phyloP scores from a whole-genome alignment of 23 red algal species.

The Gracilaria gracilis region DNA sequence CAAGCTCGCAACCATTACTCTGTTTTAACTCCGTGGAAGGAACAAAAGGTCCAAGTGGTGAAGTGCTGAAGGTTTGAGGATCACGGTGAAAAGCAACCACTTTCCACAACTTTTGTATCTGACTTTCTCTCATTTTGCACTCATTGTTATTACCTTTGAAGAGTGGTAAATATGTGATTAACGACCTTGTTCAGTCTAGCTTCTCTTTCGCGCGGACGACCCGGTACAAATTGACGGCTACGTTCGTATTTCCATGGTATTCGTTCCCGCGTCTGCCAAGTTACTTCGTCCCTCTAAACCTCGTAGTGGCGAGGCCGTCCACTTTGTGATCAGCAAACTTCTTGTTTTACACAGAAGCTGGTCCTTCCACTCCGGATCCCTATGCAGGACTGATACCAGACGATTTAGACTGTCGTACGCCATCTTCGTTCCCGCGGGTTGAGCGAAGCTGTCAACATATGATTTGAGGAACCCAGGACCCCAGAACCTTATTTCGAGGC shows the following conservation, averaged over 20 bases:
- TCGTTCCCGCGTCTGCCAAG: not conserved
- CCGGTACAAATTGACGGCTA: not conserved
- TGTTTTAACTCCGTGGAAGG: not conserved
- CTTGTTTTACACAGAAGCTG: too few relatives aligned
- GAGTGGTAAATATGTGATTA: constrained; percentile 7
- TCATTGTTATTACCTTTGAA: not conserved
- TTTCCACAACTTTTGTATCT: constrained; percentile 7
- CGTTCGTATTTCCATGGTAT: not conserved
- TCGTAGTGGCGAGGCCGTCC: too few relatives aligned
- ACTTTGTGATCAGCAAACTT: too few relatives aligned
- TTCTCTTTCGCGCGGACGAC: not conserved
- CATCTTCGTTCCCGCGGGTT: too few relatives aligned
- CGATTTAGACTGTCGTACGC: too few relatives aligned
- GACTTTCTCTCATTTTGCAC: not conserved
- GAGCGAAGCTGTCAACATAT: too few relatives aligned
- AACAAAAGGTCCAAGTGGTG: not conserved
- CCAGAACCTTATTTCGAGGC: too few relatives aligned
- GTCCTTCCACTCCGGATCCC: too few relatives aligned
- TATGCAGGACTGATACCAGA: too few relatives aligned
- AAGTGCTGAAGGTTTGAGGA: not conserved
- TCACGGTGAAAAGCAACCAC: not conserved
- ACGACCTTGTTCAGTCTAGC: not conserved
- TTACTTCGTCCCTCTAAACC: too few relatives aligned
- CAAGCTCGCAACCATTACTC: not conserved
- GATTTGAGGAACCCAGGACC: too few relatives aligned